Conservation (phyloP, 495 filamentous ascomycete species). For the Lindgomyces ingoldianus region DNA sequence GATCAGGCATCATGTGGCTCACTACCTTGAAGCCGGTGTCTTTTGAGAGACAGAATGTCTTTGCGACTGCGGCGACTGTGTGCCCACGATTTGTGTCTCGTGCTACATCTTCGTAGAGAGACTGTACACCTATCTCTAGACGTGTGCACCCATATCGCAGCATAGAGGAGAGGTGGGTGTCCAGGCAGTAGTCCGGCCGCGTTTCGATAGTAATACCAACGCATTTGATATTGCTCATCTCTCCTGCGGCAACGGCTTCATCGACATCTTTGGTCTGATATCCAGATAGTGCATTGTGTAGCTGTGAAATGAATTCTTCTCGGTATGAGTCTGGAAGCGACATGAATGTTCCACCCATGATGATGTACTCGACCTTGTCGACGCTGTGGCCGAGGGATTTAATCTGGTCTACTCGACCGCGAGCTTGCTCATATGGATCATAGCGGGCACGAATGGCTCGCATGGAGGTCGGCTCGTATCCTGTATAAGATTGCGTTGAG, state of each 20-base stretch:
- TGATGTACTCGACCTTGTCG: conserved; percentile 99
- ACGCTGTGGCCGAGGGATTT: conserved; percentile 93
- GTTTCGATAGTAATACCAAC: conserved; percentile 99
- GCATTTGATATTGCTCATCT: conserved; percentile 94
- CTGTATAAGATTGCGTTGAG: conserved; percentile 96
- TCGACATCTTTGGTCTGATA: conserved; percentile 91
- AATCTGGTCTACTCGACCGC: conserved; percentile 94
- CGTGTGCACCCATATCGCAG: conserved; percentile 94
- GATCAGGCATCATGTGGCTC: conserved; percentile 98
- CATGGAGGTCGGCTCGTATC: conserved; percentile 98
- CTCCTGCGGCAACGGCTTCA: conserved; percentile 86
- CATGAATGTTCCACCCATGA: conserved; percentile 99
- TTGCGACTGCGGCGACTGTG: conserved; percentile 88
- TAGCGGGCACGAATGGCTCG: conserved; percentile 95
- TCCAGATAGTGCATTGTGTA: conserved; percentile 93
- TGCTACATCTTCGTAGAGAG: conserved; percentile 97
- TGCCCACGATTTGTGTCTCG: conserved; percentile 96
- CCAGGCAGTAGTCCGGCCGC: conserved; percentile 91
- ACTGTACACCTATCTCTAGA: conserved; percentile 92
- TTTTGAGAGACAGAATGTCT: conserved; percentile 93
- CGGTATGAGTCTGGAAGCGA: conserved; percentile 85
- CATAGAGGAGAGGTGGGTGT: conserved; percentile 89
- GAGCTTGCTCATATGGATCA: conserved; percentile 95
- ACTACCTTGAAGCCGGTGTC: conserved; percentile 99
- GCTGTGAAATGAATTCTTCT: conserved; percentile 87